Percentiles rank a stretch among this genome's conserved stretches.
Evolutionary conservation across 78 protist genomes (phyloP).

Genomic region (Dictyostelium capitatum): DNA sequence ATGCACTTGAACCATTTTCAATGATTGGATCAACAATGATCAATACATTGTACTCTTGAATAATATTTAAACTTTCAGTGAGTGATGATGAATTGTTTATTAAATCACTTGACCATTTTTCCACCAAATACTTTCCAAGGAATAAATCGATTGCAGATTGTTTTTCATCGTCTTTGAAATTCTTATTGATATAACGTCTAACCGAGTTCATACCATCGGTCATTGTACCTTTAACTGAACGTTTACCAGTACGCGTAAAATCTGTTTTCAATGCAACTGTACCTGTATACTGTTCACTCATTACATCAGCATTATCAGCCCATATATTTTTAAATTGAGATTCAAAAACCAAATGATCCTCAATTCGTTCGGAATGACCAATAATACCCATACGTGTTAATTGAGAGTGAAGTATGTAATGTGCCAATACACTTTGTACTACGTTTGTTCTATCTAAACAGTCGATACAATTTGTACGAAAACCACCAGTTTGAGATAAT

Average conservation of each 20-base stretch:
- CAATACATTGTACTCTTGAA: neutral
- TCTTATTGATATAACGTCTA: constrained; percentile 69
- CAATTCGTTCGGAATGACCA: constrained; percentile 20
- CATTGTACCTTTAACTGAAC: constrained; percentile 78
- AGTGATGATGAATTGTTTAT: neutral
- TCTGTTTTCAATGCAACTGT: constrained; percentile 86
- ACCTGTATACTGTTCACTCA: constrained; percentile 87
- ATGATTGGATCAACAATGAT: neutral
- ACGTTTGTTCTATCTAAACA: constrained; percentile 98
- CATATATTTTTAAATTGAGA: constrained; percentile 70
- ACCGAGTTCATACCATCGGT: constrained; percentile 79
- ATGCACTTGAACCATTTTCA: neutral
- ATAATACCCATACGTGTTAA: constrained; percentile 82
- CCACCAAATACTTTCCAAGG: constrained; percentile 65
- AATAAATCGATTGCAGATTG: constrained; percentile 82
- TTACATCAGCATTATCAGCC: constrained; percentile 87
- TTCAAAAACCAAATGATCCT: constrained; percentile 34
- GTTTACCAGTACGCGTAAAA: constrained; percentile 82
- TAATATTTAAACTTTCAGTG: neutral
- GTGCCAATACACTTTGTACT: constrained; percentile 88
- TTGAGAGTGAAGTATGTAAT: constrained; percentile 49
- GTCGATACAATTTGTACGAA: constrained; percentile 97
- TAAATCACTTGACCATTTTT: constrained; percentile 22
- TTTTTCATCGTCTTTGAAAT: constrained; percentile 67
- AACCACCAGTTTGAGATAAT: constrained; percentile 72